Evolutionary conservation across 768 basidiomycete species (phyloP), one percentile per base, ranked within the genome.

Genomic region (Rhizopogon sp.): DNA sequence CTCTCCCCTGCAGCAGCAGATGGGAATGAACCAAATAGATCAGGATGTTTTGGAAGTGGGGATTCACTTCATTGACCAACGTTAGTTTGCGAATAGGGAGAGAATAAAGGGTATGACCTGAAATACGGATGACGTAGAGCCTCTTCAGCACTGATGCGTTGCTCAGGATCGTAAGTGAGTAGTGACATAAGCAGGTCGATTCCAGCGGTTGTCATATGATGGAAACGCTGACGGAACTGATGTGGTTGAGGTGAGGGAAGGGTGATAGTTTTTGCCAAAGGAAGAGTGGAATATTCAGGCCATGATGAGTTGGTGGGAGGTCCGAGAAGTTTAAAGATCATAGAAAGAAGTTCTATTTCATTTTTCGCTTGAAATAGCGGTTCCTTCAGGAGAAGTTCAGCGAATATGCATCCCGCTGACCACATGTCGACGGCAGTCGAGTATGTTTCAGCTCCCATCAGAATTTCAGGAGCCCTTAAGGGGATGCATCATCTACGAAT

Each of bases 371-470:
- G 96, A 68, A 98, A 93, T n/a, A 98, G 76, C 3, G 97, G 93
- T 69, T 97, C 93, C 60, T 94, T 94, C 61, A 96, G 77, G 63
- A 99, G 83, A 46, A 99, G 77, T 69, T 99, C 97, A 13, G 91
- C 95, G 64, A 98, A 98, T 61, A 99, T 98, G 76, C 97, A 99
- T 7, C 97, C 97, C 9, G 97, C 93, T 47, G 93, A 96, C 97
- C 97, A 99, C 82, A 98, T 84, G 69, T 99, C 97, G 54, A 99
- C 83, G 0, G 95, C 88, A 17, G 96, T 99, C 13, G 93, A 90
- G 70, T 99, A 99, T 37, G 87, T 90, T 55, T 84, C 90, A 11
- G 91, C 92, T 11, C 96, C 97, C 28, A 99, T 77, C 14, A 99
- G 77, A 45, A 99, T 90, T 75, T 98, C 97, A 2, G 97, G 97